Conservation (phyloP, 169 alveolate species). For the Hepatocystis sp. region DNA sequence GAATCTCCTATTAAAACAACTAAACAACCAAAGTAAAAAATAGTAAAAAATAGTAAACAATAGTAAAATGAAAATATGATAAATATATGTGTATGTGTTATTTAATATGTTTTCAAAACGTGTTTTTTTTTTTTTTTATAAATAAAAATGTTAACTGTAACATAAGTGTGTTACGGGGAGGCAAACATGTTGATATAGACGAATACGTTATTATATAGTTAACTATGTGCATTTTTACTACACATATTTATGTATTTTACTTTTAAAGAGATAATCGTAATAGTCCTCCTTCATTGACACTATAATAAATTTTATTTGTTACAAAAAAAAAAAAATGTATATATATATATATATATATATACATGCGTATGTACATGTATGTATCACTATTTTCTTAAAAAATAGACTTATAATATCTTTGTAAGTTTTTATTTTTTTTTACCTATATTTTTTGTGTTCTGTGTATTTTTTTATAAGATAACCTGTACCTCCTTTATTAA, state of each 20-base stretch:
- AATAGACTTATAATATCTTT: neutral
- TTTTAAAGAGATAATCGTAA: conserved; percentile 85
- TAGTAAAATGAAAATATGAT: too few relatives aligned
- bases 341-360: neutral
- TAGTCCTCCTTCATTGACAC: conserved; percentile 84
- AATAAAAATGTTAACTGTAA: too few relatives aligned
- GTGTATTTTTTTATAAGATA: conserved; percentile 12
- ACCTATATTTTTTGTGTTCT: conserved; percentile 13
- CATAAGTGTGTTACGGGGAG: too few relatives aligned
- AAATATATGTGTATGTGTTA: too few relatives aligned
- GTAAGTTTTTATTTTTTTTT: conserved; percentile 9
- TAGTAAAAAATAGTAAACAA: conserved; percentile 11
- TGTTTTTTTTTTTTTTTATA: too few relatives aligned
- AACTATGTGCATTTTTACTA: too few relatives aligned
- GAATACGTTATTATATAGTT: too few relatives aligned
- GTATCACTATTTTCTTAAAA: conserved; percentile 7
- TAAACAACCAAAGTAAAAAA: conserved; percentile 5
- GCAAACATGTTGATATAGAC: too few relatives aligned
- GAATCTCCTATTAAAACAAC: conserved; percentile 95
- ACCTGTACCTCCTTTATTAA: neutral
- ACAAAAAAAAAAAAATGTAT: conserved; percentile 7
- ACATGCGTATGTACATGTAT: conserved; percentile 4
- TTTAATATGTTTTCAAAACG: too few relatives aligned
- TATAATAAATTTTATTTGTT: conserved; percentile 15
- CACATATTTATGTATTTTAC: conserved; percentile 65